A percentile compares a stretch with the other conserved stretches of the same genome.
These are phyloP conservation scores for Pseudogymnoascus sp. DNA, from an alignment of 2,329 filamentous ascomycete species.

Conservation along the genomic window DNA sequence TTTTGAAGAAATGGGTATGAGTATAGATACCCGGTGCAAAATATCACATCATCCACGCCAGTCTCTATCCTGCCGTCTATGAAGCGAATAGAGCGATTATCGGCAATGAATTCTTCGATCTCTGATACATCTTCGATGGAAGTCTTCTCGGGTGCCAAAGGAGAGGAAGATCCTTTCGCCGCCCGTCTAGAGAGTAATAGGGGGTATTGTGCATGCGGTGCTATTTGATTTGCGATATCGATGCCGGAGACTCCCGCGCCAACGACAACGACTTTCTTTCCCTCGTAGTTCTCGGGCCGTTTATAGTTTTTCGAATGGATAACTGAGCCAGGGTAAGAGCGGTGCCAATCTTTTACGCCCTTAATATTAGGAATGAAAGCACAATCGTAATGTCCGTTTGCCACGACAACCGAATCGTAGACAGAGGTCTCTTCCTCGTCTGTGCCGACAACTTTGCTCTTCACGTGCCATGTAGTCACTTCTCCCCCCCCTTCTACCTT, in stretches of 20 bases:
- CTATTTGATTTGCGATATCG: conserved; percentile 75
- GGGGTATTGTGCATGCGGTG: conserved; percentile 45
- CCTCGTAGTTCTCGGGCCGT: conserved; percentile 48
- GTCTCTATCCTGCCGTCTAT: conserved; percentile 54
- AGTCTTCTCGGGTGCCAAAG: conserved; percentile 20
- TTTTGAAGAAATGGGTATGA: conserved; percentile 61
- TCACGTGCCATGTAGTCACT: conserved; percentile 17
- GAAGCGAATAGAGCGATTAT: conserved; percentile 55
- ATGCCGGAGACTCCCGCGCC: conserved; percentile 78
- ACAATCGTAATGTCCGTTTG: conserved; percentile 66
- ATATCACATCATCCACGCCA: conserved; percentile 68
- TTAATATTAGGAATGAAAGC: conserved; percentile 56
- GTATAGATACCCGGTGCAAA: conserved; percentile 86
- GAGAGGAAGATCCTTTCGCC: conserved; percentile 29
- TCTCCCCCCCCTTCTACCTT: conserved; percentile 26
- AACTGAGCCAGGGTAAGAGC: conserved; percentile 49
- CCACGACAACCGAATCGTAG: conserved; percentile 66
- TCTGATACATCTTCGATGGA: conserved; percentile 21
- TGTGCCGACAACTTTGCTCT: conserved; percentile 20
- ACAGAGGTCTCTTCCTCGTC: conserved; percentile 13
- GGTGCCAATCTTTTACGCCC: conserved; percentile 51
- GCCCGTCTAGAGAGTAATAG: conserved; percentile 22
- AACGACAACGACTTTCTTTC: conserved; percentile 71
- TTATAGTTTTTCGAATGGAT: conserved; percentile 77
- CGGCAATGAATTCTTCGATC: conserved; percentile 48